These are phyloP conservation scores for Aquanectria penicillioides DNA, from an alignment of 2,329 filamentous ascomycete species.

Conservation along the genomic window DNA sequence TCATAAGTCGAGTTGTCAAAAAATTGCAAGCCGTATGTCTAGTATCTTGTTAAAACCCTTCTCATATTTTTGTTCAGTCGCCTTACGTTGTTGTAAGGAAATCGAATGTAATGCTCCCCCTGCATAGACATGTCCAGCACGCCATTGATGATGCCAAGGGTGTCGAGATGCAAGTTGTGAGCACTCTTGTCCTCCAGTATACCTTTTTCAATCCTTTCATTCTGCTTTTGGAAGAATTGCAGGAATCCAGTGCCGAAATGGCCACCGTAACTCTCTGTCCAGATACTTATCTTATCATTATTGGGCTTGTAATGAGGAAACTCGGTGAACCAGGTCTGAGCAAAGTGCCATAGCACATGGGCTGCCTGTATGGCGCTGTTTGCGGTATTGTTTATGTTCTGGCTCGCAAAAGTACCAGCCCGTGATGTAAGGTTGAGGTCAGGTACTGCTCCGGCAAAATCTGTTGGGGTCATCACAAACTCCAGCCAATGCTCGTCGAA, in stretches of 20 bases:
- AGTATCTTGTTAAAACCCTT: too few relatives aligned
- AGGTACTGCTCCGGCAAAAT: slow-evolving; percentile 51
- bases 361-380: slow-evolving; percentile 67
- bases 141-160: slow-evolving; percentile 77
- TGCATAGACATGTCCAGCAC: slow-evolving; percentile 73
- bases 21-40: slow-evolving; percentile 66
- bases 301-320: slow-evolving; percentile 68
- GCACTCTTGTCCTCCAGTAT: slow-evolving; percentile 51
- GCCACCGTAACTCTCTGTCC: slow-evolving; percentile 76
- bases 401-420: slow-evolving; percentile 47
- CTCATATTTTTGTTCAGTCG: too few relatives aligned
- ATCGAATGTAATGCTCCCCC: slow-evolving; percentile 63
- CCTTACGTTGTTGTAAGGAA: slow-evolving; percentile 65
- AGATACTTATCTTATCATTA: slow-evolving; percentile 68
- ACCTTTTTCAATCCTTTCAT: slow-evolving; percentile 54
- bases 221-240: slow-evolving; percentile 68
- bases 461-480: slow-evolving; percentile 53
- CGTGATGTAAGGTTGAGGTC: slow-evolving; percentile 50
- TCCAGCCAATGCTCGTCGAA: slow-evolving; percentile 58
- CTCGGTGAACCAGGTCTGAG: slow-evolving; percentile 67
- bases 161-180: slow-evolving; percentile 63
- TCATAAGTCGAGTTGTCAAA: slow-evolving; percentile 58
- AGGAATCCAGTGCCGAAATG: slow-evolving; percentile 75
- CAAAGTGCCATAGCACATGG: slow-evolving; percentile 70
- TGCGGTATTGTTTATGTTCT: slow-evolving; percentile 40